Base-by-base conservation (phyloP, 805 yeast species). In the Sungouiella thailandica region DNA sequence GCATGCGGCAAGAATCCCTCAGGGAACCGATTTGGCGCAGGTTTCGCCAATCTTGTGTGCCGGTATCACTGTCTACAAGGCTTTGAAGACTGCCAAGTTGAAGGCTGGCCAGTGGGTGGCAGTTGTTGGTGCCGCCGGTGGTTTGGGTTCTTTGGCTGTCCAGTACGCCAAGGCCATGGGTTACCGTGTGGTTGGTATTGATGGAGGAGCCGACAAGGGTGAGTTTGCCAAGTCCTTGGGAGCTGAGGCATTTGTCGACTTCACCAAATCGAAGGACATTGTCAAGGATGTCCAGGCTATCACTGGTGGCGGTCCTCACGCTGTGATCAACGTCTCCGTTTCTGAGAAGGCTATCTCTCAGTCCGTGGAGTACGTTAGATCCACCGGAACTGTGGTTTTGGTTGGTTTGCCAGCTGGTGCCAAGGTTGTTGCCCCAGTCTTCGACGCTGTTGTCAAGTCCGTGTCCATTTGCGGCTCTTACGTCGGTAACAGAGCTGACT, bases 11-110 rank as follows among this genome's bases (percentile, higher is more conserved):
- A 68, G 72, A 48, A 78, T 86, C 51, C 89, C 94, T 39, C 53
- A 72, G 51, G 83, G 80, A 39, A 66, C 83, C 26, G 89, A 86
- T 55, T 73, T 85, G 50, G 88, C 90, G 35, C 70, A 67, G 44
- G 74, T 78, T 42, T 79, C 95, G 8, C 95, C 95, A 50, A 78
- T 85, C 55, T 74, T 86, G 53, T 85, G 95, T 68, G 95, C 95
- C 23, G 95, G 95, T 63, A 78, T 85, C 60, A 85, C 95, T 25
- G 94, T 83, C 38, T 85, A 85, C 80, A 85, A 84, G 72, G 95
- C 94, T 28, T 69, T 85, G 57, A 84, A 84, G 72, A 81, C 85
- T 28, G 84, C 94, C 35, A 74, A 74, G 37, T 66, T 80, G 53
- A 57, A 47, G 39, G 76, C 87, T 39, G 88, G 88, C 48, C 73